phyloP scores from a whole-genome alignment of 1,139 yeast genomes.

The Dujonia santamariae region DNA sequence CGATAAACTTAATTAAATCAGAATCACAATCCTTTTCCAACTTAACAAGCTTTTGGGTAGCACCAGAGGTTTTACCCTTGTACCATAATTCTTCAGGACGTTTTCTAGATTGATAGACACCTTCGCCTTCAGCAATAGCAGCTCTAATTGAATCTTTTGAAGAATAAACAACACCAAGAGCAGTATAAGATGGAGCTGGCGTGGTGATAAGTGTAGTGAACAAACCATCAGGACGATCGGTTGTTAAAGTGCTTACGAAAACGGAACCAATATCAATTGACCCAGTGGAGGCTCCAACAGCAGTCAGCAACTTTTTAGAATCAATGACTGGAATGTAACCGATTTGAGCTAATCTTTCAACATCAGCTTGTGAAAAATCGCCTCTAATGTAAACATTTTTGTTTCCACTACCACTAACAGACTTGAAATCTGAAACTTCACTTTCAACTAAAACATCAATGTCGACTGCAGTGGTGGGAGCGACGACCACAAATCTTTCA shows the following conservation, averaged over 20 bases:
- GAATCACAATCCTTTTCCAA: conserved; percentile 86
- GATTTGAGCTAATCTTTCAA: conserved; percentile 25
- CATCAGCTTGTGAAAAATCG: conserved; percentile 20
- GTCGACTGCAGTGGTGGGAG: conserved; percentile 15
- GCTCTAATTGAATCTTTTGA: conserved; percentile 77
- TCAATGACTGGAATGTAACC: conserved; percentile 51
- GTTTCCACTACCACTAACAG: conserved; percentile 34
- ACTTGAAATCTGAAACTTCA: conserved; percentile 16
- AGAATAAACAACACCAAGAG: conserved; percentile 90
- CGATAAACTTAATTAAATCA: conserved; percentile 84
- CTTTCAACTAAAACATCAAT: conserved; percentile 9
- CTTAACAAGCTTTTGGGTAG: conserved; percentile 71
- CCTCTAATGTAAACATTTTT: conserved; percentile 36
- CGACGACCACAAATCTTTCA: conserved; percentile 49
- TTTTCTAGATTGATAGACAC: conserved; percentile 91
- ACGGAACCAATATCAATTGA: conserved; percentile 49
- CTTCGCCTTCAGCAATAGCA: conserved; percentile 77
- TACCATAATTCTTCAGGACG: conserved; percentile 85
- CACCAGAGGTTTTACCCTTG: conserved; percentile 94
- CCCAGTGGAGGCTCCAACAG: conserved; percentile 15
- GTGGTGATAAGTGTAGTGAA: conserved; percentile 85
- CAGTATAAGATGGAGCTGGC: conserved; percentile 43
- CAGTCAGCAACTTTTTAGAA: conserved; percentile 40
- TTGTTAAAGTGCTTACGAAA: conserved; percentile 54
- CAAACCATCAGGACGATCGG: conserved; percentile 86